These are phyloP conservation scores for Lachnellula occidentalis DNA, from an alignment of 2,329 filamentous ascomycete species.

Conservation along the genomic window DNA sequence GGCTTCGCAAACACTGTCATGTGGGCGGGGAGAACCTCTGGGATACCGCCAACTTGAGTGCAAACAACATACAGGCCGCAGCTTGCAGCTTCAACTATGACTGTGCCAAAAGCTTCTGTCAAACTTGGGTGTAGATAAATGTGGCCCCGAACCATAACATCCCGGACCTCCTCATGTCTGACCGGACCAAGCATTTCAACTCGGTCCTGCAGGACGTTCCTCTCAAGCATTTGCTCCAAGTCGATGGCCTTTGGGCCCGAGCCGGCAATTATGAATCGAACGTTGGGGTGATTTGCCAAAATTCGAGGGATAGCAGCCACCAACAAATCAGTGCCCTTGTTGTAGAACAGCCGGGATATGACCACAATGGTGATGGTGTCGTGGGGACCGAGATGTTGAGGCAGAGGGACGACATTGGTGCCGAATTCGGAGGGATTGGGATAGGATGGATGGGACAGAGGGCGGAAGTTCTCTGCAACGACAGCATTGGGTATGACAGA, in stretches of 20 bases:
- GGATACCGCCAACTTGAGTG: conserved; percentile 93
- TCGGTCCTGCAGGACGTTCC: conserved; percentile 86
- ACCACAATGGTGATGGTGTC: conserved; percentile 95
- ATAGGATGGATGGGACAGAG: conserved; percentile 49
- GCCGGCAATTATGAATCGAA: conserved; percentile 93
- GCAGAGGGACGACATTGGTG: conserved; percentile 39
- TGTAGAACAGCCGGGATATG: conserved; percentile 95
- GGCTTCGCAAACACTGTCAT: conserved; percentile 98
- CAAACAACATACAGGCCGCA: conserved; percentile 96
- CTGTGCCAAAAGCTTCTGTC: conserved; percentile 95
- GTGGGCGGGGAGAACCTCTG: conserved; percentile 88
- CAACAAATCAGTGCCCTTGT: conserved; percentile 96
- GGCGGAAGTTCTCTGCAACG: conserved; percentile 91
- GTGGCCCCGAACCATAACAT: conserved; percentile 95
- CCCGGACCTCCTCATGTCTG: conserved; percentile 90
- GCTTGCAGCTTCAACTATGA: conserved; percentile 93
- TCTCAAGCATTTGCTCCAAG: conserved; percentile 95
- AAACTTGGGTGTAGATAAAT: conserved; percentile 94
- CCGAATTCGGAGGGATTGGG: conserved; percentile 31
- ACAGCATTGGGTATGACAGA: conserved; percentile 97
- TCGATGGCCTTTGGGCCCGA: conserved; percentile 96
- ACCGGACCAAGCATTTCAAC: conserved; percentile 90
- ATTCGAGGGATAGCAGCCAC: conserved; percentile 94
- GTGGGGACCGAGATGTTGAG: conserved; percentile 68
- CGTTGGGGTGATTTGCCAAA: conserved; percentile 81